Conservation (phyloP, 768 basidiomycete genomes). For the Phaffia australis region DNA sequence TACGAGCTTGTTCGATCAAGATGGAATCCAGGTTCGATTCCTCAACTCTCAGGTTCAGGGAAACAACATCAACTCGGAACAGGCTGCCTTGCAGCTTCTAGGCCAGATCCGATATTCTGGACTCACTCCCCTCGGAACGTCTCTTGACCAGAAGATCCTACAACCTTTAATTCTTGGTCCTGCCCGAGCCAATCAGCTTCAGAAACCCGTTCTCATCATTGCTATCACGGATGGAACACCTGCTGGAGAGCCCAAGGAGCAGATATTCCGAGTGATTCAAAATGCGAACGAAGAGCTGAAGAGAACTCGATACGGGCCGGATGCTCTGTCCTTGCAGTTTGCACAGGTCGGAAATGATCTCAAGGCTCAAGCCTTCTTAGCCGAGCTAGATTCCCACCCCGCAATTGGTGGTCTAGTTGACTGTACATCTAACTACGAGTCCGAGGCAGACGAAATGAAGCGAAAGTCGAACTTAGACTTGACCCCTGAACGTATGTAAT, state of each 20-base stretch:
- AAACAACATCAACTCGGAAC: conserved; percentile 31
- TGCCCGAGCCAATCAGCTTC: conserved; percentile 32
- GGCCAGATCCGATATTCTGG: conserved; percentile 37
- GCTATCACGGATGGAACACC: conserved; percentile 28
- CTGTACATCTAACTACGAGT: conserved; percentile 33
- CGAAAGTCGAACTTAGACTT: conserved; percentile 23
- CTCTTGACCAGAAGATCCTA: conserved; percentile 39
- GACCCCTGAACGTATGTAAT: conserved; percentile 36
- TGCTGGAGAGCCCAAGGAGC: conserved; percentile 22
- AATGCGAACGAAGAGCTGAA: conserved; percentile 35
- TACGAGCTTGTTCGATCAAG: conserved; percentile 39
- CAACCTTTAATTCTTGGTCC: conserved; percentile 37
- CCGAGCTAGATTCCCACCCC: conserved; percentile 36
- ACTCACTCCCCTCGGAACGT: conserved; percentile 35
- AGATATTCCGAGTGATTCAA: conserved; percentile 36
- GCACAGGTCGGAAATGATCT: conserved; percentile 37
- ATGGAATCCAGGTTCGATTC: conserved; percentile 37
- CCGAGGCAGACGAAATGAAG: conserved; percentile 21
- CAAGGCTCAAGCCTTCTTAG: conserved; percentile 38
- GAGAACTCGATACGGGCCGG: conserved; percentile 34
- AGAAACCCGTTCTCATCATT: conserved; percentile 42
- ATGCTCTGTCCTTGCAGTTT: conserved; percentile 37
- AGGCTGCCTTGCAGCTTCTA: conserved; percentile 6
- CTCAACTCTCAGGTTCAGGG: conserved; percentile 41
- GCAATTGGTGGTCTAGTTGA: conserved; percentile 39